Percentiles rank a stretch among this genome's conserved stretches.
Evolutionary conservation across 352 stramenopile genomes (phyloP).

Genomic region (Phytopythium cucurbitacearum): DNA sequence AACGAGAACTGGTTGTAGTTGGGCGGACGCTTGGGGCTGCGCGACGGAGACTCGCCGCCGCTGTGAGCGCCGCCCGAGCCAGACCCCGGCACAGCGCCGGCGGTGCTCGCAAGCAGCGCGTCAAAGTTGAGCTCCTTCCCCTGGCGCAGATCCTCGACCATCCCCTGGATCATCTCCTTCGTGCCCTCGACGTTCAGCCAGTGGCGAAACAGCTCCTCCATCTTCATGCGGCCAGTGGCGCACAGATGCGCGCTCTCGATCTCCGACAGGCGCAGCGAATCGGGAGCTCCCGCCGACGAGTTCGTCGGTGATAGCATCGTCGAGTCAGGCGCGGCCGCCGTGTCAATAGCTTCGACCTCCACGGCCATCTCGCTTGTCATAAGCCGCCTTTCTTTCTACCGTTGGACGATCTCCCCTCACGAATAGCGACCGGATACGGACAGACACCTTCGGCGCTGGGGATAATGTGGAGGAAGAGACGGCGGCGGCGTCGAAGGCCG

Average conservation of each 20-base stretch:
- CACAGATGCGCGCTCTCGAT: conserved; percentile 80
- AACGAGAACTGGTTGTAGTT: conserved; percentile 72
- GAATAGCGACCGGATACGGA: no score
- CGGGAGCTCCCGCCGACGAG: conserved; percentile 17
- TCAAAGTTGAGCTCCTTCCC: conserved; percentile 63
- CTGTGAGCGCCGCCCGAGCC: conserved; percentile 8
- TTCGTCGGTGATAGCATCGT: conserved; percentile 58
- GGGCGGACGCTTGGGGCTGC: conserved; percentile 76
- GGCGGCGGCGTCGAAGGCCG: no score
- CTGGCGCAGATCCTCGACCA: conserved; percentile 75
- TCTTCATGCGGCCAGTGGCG: conserved; percentile 77
- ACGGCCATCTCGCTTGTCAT: conserved; percentile 28
- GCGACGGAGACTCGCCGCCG: conserved; percentile 44
- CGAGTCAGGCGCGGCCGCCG: conserved; percentile 23
- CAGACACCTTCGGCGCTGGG: no score
- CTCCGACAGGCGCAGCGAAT: conserved; percentile 70
- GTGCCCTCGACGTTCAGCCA: conserved; percentile 86
- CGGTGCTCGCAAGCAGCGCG: conserved; percentile 19
- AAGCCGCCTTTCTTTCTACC: background rate
- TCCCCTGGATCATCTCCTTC: conserved; percentile 80
- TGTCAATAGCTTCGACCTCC: conserved; percentile 34
- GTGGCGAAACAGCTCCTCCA: conserved; percentile 85
- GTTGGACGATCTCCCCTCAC: no score
- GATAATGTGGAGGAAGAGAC: no score
- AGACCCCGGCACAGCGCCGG: conserved; percentile 4